A percentile compares a stretch with the other conserved stretches of the same genome.
Conservation (phyloP, 2,329 filamentous ascomycete species). For the Taxawa tesnikishii region DNA sequence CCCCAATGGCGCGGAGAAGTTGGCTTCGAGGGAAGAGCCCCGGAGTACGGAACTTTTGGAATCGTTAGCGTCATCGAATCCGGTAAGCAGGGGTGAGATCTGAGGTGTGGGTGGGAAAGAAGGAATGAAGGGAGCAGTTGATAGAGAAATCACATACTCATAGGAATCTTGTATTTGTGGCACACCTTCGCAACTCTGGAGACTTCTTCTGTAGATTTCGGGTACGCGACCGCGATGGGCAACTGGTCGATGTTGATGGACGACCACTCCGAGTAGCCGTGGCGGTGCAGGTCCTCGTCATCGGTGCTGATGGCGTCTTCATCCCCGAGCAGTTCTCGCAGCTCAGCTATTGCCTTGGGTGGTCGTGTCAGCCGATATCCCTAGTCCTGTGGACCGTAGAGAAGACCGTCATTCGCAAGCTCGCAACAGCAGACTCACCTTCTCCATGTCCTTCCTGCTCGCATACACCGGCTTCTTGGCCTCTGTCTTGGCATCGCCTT, state of each 20-base stretch:
- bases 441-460: constrained; percentile 37
- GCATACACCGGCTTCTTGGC: constrained; percentile 32
- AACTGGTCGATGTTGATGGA: constrained; percentile 52
- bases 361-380: background rate
- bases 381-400: background rate
- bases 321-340: constrained; percentile 37
- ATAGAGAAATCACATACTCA: constrained; percentile 32
- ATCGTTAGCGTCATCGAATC: no score
- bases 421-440: constrained; percentile 19
- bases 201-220: constrained; percentile 52
- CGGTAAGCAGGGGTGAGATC: no score
- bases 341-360: constrained; percentile 42
- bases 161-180: constrained; percentile 65
- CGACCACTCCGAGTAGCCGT: constrained; percentile 61
- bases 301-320: constrained; percentile 52
- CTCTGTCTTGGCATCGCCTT: constrained; percentile 9
- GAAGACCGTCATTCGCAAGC: no score
- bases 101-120: no score
- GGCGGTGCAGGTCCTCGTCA: constrained; percentile 48
- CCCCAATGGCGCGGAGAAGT: constrained; percentile 79
- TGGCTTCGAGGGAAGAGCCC: constrained; percentile 81
- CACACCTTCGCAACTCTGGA: constrained; percentile 57
- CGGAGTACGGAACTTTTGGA: constrained; percentile 63
- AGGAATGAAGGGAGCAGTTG: no score
- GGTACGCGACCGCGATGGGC: constrained; percentile 54